Evolutionary conservation across 371 early-diverging fungal species (phyloP), one percentile per base, ranked within the genome.

Genomic region (Zopfochytrium polystomum): DNA sequence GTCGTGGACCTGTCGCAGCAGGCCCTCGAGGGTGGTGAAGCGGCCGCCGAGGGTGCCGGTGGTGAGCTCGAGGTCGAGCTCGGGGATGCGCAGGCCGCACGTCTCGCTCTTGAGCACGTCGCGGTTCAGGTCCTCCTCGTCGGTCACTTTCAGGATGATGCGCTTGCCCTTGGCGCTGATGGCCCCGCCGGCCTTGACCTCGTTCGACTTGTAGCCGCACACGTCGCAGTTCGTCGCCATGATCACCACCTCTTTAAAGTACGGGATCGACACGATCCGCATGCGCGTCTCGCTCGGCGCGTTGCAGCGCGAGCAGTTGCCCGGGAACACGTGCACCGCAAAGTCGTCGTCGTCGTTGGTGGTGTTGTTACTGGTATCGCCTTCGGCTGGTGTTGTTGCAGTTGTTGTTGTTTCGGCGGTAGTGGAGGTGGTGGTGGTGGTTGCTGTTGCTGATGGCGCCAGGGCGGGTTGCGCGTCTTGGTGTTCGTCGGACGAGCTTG

Each of bases 1-100:
- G 6, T 91, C 88, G 55, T 90, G 83, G 2, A 95, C 89, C 74
- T 95, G 92, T 42, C 84, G 74, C 65, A 96, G 71, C 53, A 96
- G 79, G 9, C 96, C 96, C 77, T 96, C 96, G 22, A 96, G 86
- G 0, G 96, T 96, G 0, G 96, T 96, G 72, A 95, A 96, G 18
- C 92, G 84, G n/a, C 96, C 96, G 52, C 95, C 96, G 63, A 95
- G 65, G n/a, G n/a, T n/a, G n/a, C n/a, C n/a, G n/a, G n/a, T n/a
- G n/a, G n/a, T n/a, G n/a, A n/a, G n/a, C n/a, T 89, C 87, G 42
- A 95, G 74, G 32, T 92, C 85, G 55, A 94, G 85, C 68, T 95
- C 96, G 22, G 96, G 95, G 56, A 96, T 90, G 1, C 69, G 75
- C 60, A 96, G 73, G 48, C 92, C 90, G 71, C 96, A 93, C 1